Conservation (phyloP, 805 yeast species). For the Barnettozyma californica region DNA sequence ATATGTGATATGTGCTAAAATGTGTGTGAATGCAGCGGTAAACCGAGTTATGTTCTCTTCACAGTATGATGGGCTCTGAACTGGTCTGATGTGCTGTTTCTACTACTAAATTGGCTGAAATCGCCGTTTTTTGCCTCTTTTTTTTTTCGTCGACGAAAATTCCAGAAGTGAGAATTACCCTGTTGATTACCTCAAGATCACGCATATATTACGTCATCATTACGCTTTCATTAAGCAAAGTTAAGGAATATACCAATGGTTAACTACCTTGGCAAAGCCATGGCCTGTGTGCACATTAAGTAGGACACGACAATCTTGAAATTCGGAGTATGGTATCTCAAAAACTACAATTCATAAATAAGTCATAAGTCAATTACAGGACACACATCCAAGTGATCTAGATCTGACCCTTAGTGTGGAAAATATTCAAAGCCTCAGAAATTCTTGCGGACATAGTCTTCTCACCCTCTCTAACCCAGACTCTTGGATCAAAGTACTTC, state of each 20-base stretch:
- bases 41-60: neutral
- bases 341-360: neutral
- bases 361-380: conserved; percentile 1
- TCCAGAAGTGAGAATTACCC: neutral
- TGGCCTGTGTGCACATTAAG: no score
- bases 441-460: conserved; percentile 93
- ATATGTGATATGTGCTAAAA: neutral
- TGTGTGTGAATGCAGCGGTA: conserved; percentile 2
- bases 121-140: neutral
- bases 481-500: conserved; percentile 99
- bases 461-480: conserved; percentile 99
- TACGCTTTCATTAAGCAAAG: no score
- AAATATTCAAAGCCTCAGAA: conserved; percentile 73
- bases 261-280: no score
- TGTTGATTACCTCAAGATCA: neutral
- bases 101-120: neutral
- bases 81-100: conserved; percentile 1
- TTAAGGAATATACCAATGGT: no score
- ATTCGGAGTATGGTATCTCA: neutral
- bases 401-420: conserved; percentile 72
- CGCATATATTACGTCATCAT: neutral
- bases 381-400: conserved; percentile 21
- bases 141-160: neutral
- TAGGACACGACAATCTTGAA: no score
- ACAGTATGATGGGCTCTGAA: neutral